phyloP scores from a whole-genome alignment of 768 basidiomycete genomes.

The Boletus sensibilis region DNA sequence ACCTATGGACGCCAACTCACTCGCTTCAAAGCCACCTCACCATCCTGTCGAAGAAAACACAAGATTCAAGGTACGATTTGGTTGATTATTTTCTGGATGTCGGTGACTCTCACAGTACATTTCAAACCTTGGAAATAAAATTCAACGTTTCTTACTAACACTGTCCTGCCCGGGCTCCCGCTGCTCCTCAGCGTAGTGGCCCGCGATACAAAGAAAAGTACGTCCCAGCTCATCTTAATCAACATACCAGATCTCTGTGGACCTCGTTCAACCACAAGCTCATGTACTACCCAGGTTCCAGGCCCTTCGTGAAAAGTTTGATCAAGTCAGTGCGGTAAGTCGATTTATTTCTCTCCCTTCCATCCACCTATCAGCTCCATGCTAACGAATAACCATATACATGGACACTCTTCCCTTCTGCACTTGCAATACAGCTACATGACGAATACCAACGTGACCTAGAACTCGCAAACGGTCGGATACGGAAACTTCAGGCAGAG shows the following conservation, averaged over 20 bases:
- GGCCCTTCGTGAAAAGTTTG: conserved; percentile 31
- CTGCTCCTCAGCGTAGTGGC: conserved; percentile 17
- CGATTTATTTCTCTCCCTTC: neutral
- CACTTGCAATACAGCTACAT: conserved; percentile 15
- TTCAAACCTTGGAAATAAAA: neutral
- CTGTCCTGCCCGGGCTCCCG: conserved; percentile 8
- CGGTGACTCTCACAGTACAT: neutral
- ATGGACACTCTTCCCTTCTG: neutral
- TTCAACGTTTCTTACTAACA: neutral
- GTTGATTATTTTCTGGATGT: neutral
- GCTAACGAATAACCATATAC: neutral
- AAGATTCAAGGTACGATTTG: conserved; percentile 26
- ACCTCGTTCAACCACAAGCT: neutral
- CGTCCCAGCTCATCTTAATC: neutral
- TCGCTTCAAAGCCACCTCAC: conserved; percentile 11
- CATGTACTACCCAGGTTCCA: conserved; percentile 24
- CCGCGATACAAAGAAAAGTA: conserved; percentile 35
- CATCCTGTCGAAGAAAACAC: conserved; percentile 20
- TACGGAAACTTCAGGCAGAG: conserved; percentile 32
- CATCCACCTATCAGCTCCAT: neutral
- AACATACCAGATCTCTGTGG: neutral
- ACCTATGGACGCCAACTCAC: conserved; percentile 17
- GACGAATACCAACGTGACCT: conserved; percentile 28
- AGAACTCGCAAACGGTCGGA: conserved; percentile 25
- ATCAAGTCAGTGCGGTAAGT: conserved; percentile 34